Conservation (phyloP, 768 basidiomycete species). For the Hypholoma sublateritium region DNA sequence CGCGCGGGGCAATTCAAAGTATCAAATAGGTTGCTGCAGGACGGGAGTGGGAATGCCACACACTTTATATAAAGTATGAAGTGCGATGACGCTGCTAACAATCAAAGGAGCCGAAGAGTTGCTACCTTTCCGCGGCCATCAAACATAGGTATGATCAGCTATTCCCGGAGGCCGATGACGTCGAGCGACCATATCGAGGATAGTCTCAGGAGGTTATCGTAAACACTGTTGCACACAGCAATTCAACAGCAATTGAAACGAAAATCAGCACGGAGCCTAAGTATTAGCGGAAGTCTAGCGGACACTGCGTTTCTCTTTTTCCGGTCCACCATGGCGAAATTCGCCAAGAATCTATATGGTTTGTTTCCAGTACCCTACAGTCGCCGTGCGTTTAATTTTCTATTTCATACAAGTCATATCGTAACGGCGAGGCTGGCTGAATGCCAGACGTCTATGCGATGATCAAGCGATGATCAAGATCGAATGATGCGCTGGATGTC, state of each 20-base stretch:
- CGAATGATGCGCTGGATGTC: no score
- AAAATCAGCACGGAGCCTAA: no score
- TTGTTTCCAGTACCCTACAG: no score
- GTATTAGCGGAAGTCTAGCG: no score
- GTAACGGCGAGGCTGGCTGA: neutral
- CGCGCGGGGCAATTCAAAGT: neutral
- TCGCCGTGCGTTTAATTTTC: no score
- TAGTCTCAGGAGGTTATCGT: neutral
- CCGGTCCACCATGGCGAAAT: no score
- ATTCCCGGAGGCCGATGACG: neutral
- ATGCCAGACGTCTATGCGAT: no score
- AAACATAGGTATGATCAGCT: constrained; percentile 1
- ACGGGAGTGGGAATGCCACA: neutral
- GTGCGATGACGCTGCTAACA: no score
- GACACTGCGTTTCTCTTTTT: no score
- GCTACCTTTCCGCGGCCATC: constrained; percentile 6
- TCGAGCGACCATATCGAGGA: neutral
- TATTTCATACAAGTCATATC: no score
- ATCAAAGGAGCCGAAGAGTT: neutral
- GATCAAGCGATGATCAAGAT: no score
- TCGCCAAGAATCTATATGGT: no score
- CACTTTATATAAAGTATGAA: neutral
- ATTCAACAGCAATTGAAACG: neutral
- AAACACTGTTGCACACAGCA: neutral
- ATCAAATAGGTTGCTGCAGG: neutral